Percentiles rank a stretch among this genome's conserved stretches.
phyloP scores from a whole-genome alignment of 805 yeast genomes.

The Yarrowia keelungensis region DNA sequence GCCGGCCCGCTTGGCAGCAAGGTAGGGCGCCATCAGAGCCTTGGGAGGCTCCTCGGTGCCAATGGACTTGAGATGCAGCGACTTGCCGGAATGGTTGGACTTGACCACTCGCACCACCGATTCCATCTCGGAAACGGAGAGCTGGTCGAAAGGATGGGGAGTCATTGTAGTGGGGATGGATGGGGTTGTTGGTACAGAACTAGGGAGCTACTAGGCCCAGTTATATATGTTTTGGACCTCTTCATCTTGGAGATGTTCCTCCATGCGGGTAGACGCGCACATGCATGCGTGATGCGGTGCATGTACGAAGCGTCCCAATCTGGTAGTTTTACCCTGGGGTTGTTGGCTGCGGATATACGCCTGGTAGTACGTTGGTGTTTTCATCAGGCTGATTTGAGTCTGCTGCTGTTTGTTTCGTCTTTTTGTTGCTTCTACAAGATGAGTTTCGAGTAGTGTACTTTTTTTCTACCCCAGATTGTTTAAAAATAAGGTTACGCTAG shows the following conservation, averaged over 20 bases:
- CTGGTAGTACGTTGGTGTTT: too few relatives aligned
- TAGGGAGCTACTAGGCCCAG: not conserved
- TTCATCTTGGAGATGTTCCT: not conserved
- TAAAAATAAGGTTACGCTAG: not conserved
- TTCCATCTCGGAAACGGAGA: slow-evolving; percentile 47
- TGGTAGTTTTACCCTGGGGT: too few relatives aligned
- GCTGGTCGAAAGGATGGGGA: slow-evolving; percentile 50
- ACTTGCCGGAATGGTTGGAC: slow-evolving; percentile 46
- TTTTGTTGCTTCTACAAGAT: too few relatives aligned
- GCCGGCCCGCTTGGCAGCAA: slow-evolving; percentile 69
- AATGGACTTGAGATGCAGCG: slow-evolving; percentile 49
- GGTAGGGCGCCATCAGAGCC: slow-evolving; percentile 67
- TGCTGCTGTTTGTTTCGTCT: too few relatives aligned
- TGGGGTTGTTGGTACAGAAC: not conserved
- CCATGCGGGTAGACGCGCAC: too few relatives aligned
- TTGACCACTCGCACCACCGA: slow-evolving; percentile 45
- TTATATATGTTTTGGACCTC: slow-evolving; percentile 20
- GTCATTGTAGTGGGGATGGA: slow-evolving; percentile 15
- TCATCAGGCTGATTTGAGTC: too few relatives aligned
- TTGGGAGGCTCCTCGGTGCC: slow-evolving; percentile 72
- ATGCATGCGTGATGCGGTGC: too few relatives aligned
- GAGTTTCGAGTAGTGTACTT: too few relatives aligned
- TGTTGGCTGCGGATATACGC: too few relatives aligned
- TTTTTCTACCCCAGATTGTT: not conserved
- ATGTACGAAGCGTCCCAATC: too few relatives aligned